Conservation (phyloP, 2,329 filamentous ascomycete species). For the Penicillium sp. region DNA sequence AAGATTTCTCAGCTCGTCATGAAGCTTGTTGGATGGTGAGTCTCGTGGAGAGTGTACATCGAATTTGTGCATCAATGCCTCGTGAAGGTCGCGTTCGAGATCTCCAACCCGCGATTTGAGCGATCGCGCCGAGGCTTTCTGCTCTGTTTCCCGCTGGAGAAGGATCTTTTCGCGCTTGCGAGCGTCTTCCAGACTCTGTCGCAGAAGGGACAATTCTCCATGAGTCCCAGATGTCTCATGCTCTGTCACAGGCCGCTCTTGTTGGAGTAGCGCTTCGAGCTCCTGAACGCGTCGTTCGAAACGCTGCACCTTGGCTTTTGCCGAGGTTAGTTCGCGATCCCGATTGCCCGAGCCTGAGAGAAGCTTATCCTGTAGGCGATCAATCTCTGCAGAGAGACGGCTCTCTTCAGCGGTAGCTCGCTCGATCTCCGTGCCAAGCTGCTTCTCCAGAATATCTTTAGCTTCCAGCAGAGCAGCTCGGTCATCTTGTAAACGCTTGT, state of each 20-base stretch:
- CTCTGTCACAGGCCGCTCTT: constrained; percentile 46
- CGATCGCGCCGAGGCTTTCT: constrained; percentile 57
- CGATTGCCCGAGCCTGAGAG: constrained; percentile 32
- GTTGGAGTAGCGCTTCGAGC: constrained; percentile 48
- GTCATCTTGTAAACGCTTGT: constrained; percentile 60
- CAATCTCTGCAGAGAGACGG: constrained; percentile 47
- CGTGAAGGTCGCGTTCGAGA: constrained; percentile 62
- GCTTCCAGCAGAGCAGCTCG: constrained; percentile 53
- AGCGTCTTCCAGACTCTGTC: constrained; percentile 57
- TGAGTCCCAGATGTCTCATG: constrained; percentile 29
- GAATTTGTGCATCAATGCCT: constrained; percentile 50
- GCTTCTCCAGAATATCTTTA: constrained; percentile 54
- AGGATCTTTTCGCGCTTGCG: constrained; percentile 62
- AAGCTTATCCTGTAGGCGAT: constrained; percentile 50
- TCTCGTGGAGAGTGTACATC: constrained; percentile 50
- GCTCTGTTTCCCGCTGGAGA: constrained; percentile 58
- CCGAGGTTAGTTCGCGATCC: constrained; percentile 45
- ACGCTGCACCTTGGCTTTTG: constrained; percentile 58
- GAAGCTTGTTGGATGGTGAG: constrained; percentile 38
- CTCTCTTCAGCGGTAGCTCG: constrained; percentile 62
- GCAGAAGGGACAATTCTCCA: constrained; percentile 54
- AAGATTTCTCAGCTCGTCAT: constrained; percentile 53
- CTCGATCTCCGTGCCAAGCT: constrained; percentile 61
- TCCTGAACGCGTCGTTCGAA: constrained; percentile 54
- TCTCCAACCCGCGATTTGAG: constrained; percentile 61